A percentile compares a stretch with the other conserved stretches of the same genome.
phyloP scores from a whole-genome alignment of 2,329 filamentous ascomycete species.

The Aplosporella prunicola region DNA sequence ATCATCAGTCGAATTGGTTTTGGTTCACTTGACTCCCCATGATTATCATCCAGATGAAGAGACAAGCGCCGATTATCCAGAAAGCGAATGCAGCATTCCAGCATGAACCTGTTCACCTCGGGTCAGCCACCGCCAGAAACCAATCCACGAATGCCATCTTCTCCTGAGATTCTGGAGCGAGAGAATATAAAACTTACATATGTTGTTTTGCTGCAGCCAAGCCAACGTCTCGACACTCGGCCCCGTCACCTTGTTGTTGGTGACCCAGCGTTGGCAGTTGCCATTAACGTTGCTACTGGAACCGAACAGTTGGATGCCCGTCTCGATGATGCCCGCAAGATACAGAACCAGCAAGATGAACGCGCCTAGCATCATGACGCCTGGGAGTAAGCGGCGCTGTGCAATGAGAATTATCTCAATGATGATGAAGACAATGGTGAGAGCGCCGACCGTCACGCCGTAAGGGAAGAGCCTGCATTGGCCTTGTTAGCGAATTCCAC shows the following conservation, averaged over 20 bases:
- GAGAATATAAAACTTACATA: constrained; percentile 46
- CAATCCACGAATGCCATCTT: too few relatives aligned
- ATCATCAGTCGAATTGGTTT: constrained; percentile 27
- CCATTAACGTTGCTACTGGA: constrained; percentile 46
- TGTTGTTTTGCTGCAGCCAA: constrained; percentile 53
- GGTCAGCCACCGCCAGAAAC: background rate
- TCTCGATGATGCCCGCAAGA: constrained; percentile 54
- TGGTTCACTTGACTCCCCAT: constrained; percentile 49
- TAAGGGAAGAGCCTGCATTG: constrained; percentile 52
- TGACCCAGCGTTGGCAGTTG: constrained; percentile 50
- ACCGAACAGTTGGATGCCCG: constrained; percentile 52
- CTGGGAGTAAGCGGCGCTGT: constrained; percentile 48
- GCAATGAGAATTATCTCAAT: constrained; percentile 48
- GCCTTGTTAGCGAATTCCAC: too few relatives aligned
- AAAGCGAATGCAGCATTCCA: constrained; percentile 57
- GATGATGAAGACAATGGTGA: constrained; percentile 50
- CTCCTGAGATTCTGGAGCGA: too few relatives aligned
- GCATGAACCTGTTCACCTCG: constrained; percentile 39
- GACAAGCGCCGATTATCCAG: constrained; percentile 53
- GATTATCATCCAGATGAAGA: constrained; percentile 57
- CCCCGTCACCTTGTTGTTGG: constrained; percentile 36
- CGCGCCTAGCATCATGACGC: constrained; percentile 49
- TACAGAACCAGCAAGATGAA: constrained; percentile 55
- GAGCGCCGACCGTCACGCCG: constrained; percentile 48
- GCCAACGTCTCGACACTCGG: constrained; percentile 48